Evolutionary conservation across 441 rosid species (phyloP), one percentile per base, ranked within the genome.

Genomic region (Pelargonium cotyledonis): DNA sequence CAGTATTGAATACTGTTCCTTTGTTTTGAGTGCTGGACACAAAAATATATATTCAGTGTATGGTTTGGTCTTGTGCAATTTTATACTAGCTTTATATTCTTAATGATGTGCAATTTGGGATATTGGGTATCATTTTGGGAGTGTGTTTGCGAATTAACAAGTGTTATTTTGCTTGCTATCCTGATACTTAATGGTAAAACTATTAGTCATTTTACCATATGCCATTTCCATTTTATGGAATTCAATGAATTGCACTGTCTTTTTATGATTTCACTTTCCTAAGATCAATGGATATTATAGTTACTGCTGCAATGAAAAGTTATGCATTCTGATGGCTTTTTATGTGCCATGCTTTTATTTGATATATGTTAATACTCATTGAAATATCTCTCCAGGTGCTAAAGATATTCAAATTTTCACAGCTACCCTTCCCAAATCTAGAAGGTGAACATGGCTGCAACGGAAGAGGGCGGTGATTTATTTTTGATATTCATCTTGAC

Each of bases 401-500:
- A 1, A 7, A 19, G 62, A 18, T 18, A 16, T 57, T 57, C 29
- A 18, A 18, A 1, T 8, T 57, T 46, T 16, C 5, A 18, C 26
- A 57, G 26, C 62, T 57, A 18, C 29, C 62, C 16, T 16, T 57
- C 62, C 26, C 26, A 23, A 23, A 23, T 16, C 21, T 57, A 57
- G 10, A 57, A 57, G 62, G 62, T 57, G 26, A 19, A 7, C 26
- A 57, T 57, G 62, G 62, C 62, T 57, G 62, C 62, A 16, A 16
- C 62, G 62, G 62, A 57, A 57, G 62, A 11, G 29, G 18, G 62
- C 23, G 26, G 62, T 19, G 62, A 57, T 16, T 19, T 57, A 57
- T 57, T 57, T 57, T 57, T 57, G 62, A 57, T 57, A 57, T 57
- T 57, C 23, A 18, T 57, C 29, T 18, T 57, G 26, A 57, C 62